Conservation (phyloP, 805 yeast genomes). For the Scheffersomyces amazonensis region DNA sequence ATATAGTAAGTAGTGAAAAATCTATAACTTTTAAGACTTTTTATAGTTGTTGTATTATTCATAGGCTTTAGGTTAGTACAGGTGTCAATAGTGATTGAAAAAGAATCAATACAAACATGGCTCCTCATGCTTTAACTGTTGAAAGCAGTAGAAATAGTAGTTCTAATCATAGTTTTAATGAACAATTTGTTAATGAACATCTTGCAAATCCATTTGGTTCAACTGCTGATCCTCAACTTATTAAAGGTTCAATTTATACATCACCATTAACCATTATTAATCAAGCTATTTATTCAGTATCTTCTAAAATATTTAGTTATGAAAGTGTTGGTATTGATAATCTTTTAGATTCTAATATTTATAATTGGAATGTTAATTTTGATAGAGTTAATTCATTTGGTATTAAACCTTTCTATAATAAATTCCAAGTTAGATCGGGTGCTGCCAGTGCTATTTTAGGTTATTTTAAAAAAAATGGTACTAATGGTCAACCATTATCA, state of each 20-base stretch:
- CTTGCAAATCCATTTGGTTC: conserved; percentile 53
- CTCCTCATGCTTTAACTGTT: conserved; percentile 12
- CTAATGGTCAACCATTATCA: conserved; percentile 37
- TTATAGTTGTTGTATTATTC: too few species aligned
- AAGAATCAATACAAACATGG: too few species aligned
- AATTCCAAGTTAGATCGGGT: conserved; percentile 75
- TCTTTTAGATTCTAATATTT: conserved; percentile 56
- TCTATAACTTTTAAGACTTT: conserved; percentile 2
- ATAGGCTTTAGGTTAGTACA: too few species aligned
- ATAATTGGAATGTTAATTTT: conserved; percentile 55
- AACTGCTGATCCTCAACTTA: conserved; percentile 52
- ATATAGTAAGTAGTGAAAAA: too few species aligned
- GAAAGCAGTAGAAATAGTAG: background rate
- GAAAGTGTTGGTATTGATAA: conserved; percentile 62
- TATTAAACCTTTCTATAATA: conserved; percentile 57
- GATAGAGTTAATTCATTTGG: conserved; percentile 51
- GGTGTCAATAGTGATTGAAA: too few species aligned
- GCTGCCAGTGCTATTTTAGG: conserved; percentile 81
- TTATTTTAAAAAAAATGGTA: conserved; percentile 42
- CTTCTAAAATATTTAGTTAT: conserved; percentile 62
- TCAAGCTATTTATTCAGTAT: conserved; percentile 52
- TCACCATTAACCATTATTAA: conserved; percentile 54
- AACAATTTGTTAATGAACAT: background rate
- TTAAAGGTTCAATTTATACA: conserved; percentile 49
- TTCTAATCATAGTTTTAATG: background rate